Evolutionary conservation across 139 green algal genomes (phyloP), one percentile per base, ranked within the genome.

Genomic region (Chlamydomonas applanata): DNA sequence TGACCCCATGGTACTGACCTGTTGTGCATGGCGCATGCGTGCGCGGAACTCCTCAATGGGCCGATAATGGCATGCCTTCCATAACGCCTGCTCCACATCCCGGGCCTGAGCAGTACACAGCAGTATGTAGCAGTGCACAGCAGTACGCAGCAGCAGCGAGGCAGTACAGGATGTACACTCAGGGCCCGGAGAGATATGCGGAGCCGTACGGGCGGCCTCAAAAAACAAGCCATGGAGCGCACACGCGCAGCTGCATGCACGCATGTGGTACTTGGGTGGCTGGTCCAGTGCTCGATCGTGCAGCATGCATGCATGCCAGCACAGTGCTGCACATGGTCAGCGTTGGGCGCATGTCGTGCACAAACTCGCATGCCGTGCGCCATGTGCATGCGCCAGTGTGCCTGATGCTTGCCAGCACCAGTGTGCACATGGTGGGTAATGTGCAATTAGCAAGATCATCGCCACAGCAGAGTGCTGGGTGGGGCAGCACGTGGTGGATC

Each of bases 1-100:
- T n/a, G n/a, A n/a, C n/a, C n/a, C n/a, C n/a, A n/a, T n/a, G n/a
- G n/a, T 7, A 11, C 40, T 49, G 35, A 56, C 76, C 53, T 82
- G 74, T 5, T 65, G 53, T 17, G 77, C 73, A 17, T 56, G 29
- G 63, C 72, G 68, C 20, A 91, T 67, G 7, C 85, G 54, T 5
- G 33, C 57, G 13, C 91, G 68, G 72, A 95, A 95, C 79, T 95
- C 86, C 75, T 93, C 87, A 3, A 95, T 94, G 24, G 87, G 85
- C 24, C 75, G 71, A 73, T 95, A 94, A 60, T 90, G 92, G 0
- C 89, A 83, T 1, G 45, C 53, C 71, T 92, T 91, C 91, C 91
- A 95, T 30, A 95, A 61, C 13, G 40, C n/a, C 33, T 77, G 71
- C 66, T 93, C 90, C 24, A 88, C 78, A 7, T 87, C 79, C 22